A percentile compares a stretch with the other conserved stretches of the same genome.
phyloP scores from a whole-genome alignment of 805 yeast genomes.

The Nakazawaea wickerhamii region DNA sequence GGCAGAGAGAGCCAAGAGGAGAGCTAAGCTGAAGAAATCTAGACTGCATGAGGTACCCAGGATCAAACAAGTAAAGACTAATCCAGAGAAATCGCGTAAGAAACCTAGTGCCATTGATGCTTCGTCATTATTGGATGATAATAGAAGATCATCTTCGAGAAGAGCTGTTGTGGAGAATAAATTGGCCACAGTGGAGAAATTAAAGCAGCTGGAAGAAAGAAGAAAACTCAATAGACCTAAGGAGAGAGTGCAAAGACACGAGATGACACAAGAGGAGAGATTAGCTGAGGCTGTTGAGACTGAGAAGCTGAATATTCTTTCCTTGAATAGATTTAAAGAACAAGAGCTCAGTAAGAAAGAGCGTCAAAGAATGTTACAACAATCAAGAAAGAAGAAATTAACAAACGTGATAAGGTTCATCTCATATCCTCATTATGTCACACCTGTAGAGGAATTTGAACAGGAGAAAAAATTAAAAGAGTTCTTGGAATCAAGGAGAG shows the following conservation, averaged over 20 bases:
- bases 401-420: slow-evolving; percentile 51
- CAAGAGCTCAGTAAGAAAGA: slow-evolving; percentile 80
- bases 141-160: slow-evolving; percentile 72
- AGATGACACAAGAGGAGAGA: slow-evolving; percentile 65
- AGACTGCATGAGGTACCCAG: slow-evolving; percentile 24
- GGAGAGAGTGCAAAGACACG: slow-evolving; percentile 30
- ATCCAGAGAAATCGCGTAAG: slow-evolving; percentile 13
- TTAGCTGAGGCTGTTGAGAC: slow-evolving; percentile 83
- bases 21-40: slow-evolving; percentile 23
- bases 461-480: slow-evolving; percentile 41
- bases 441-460: slow-evolving; percentile 60
- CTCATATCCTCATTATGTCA: slow-evolving; percentile 43
- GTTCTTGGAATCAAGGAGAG: slow-evolving; percentile 17
- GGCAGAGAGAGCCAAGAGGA: slow-evolving; percentile 33
- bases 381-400: slow-evolving; percentile 58
- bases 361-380: slow-evolving; percentile 65
- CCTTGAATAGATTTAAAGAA: slow-evolving; percentile 73
- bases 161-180: slow-evolving; percentile 72
- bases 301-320: slow-evolving; percentile 66
- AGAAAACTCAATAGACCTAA: slow-evolving; percentile 24
- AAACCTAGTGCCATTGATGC: slow-evolving; percentile 23
- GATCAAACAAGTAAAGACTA: slow-evolving; percentile 28
- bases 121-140: slow-evolving; percentile 43
- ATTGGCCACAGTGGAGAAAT: slow-evolving; percentile 65
- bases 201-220: slow-evolving; percentile 63